Conservation (phyloP, 2,329 filamentous ascomycete species). For the Thelonectria discophora region DNA sequence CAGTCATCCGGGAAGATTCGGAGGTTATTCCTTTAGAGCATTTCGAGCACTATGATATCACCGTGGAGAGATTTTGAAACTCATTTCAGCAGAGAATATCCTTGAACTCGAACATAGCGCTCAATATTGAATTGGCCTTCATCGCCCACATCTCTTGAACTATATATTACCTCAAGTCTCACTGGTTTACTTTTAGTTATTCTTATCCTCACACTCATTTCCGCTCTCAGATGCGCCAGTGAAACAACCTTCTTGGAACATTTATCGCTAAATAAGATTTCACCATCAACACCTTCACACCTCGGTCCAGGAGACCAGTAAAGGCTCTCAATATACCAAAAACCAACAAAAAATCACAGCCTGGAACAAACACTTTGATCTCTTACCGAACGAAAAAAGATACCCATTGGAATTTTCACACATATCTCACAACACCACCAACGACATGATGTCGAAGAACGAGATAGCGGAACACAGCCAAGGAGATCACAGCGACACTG, state of each 20-base stretch:
- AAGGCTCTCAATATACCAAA: slow-evolving; percentile 17
- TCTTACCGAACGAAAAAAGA: no score
- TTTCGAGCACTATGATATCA: slow-evolving; percentile 24
- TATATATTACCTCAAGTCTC: slow-evolving; percentile 23
- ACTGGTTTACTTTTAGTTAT: slow-evolving; percentile 19
- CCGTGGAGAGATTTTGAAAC: slow-evolving; percentile 25
- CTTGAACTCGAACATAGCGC: slow-evolving; percentile 17
- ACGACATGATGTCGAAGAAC: slow-evolving; percentile 22
- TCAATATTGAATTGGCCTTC: slow-evolving; percentile 19
- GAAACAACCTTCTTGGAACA: slow-evolving; percentile 20
- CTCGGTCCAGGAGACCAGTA: slow-evolving; percentile 22
- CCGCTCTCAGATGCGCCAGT: slow-evolving; percentile 17
- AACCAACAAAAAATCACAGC: slow-evolving; percentile 9
- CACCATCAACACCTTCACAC: slow-evolving; percentile 25
- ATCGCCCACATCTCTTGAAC: slow-evolving; percentile 21
- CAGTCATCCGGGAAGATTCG: slow-evolving; percentile 23
- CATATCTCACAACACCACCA: slow-evolving; percentile 24
- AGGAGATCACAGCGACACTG: neutral
- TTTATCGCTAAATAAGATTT: slow-evolving; percentile 21
- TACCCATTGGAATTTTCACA: slow-evolving; percentile 5
- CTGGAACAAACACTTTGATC: no score
- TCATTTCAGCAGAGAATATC: slow-evolving; percentile 14
- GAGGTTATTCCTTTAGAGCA: slow-evolving; percentile 21
- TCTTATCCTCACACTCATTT: slow-evolving; percentile 21
- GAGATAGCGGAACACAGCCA: slow-evolving; percentile 16